phyloP scores from a whole-genome alignment of 2,329 filamentous ascomycete species.

The Xylariaceae sp. region DNA sequence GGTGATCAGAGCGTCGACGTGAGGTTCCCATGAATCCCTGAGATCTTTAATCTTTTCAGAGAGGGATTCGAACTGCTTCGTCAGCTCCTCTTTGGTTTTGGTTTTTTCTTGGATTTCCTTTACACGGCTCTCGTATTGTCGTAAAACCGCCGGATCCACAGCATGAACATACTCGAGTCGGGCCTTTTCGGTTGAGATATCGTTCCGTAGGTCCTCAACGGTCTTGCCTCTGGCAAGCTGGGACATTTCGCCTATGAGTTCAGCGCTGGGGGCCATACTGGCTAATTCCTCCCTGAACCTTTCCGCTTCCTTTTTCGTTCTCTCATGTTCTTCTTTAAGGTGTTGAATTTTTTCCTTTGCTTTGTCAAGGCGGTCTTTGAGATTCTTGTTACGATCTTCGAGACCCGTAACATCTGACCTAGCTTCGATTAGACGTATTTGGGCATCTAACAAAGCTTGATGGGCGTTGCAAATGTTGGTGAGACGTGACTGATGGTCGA shows the following conservation, averaged over 20 bases:
- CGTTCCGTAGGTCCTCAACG: slow-evolving; percentile 62
- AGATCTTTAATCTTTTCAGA: slow-evolving; percentile 59
- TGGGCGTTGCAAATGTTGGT: slow-evolving; percentile 59
- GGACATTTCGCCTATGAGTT: slow-evolving; percentile 38
- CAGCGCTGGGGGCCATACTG: slow-evolving; percentile 36
- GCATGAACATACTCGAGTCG: slow-evolving; percentile 77
- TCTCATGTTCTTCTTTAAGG: slow-evolving; percentile 38
- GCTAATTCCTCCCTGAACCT: slow-evolving; percentile 37
- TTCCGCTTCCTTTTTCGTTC: slow-evolving; percentile 34
- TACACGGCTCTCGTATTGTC: slow-evolving; percentile 71
- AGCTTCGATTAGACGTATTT: slow-evolving; percentile 73
- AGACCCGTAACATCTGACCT: slow-evolving; percentile 72
- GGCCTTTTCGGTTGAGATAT: slow-evolving; percentile 70
- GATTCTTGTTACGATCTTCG: slow-evolving; percentile 59
- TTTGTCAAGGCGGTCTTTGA: slow-evolving; percentile 49
- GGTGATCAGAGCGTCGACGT: slow-evolving; percentile 70
- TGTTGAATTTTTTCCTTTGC: slow-evolving; percentile 39
- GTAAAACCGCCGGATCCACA: slow-evolving; percentile 70
- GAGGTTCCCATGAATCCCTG: slow-evolving; percentile 75
- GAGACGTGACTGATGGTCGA: slow-evolving; percentile 56
- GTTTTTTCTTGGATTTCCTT: slow-evolving; percentile 65
- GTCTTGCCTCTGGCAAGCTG: slow-evolving; percentile 47
- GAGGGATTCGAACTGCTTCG: slow-evolving; percentile 52
- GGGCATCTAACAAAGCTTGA: slow-evolving; percentile 62
- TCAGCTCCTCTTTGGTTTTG: slow-evolving; percentile 51